Evolutionary conservation across 2,329 filamentous ascomycete genomes (phyloP).

Genomic region (Aspergillus sp.): DNA sequence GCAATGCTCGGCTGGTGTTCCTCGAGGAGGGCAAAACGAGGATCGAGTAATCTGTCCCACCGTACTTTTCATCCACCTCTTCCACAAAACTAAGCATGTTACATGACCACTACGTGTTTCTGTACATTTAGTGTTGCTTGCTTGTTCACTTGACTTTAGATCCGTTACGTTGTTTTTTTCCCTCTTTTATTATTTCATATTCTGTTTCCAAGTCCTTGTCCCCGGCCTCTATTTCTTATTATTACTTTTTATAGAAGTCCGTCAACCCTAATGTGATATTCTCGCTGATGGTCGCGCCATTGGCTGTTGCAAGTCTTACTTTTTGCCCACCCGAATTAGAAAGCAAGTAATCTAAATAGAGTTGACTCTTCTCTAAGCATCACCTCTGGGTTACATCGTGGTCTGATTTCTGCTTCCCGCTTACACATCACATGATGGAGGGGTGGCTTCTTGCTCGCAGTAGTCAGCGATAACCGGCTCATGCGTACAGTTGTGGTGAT

Average conservation of each 20-base stretch:
- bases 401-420: not conserved
- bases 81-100: not conserved
- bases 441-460: not conserved
- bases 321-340: not conserved
- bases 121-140: not conserved
- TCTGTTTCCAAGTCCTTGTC: not conserved
- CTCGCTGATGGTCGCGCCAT: not conserved
- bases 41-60: slow-evolving; percentile 62
- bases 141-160: not conserved
- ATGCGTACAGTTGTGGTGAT: not conserved
- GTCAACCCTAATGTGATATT: slow-evolving; percentile 9
- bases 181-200: slow-evolving; percentile 4
- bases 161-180: not conserved
- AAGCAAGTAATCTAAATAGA: not conserved
- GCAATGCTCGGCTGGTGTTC: slow-evolving; percentile 77
- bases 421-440: not conserved
- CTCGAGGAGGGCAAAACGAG: slow-evolving; percentile 98
- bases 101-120: not conserved
- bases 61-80: not conserved
- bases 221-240: slow-evolving; percentile 4
- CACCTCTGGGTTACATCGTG: too few species aligned
- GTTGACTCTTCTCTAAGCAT: not conserved
- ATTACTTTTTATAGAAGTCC: slow-evolving; percentile 11
- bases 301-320: not conserved
- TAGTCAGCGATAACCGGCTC: not conserved